These are phyloP conservation scores for Yarrowia galli DNA, from an alignment of 1,139 yeast species.

Conservation along the genomic window DNA sequence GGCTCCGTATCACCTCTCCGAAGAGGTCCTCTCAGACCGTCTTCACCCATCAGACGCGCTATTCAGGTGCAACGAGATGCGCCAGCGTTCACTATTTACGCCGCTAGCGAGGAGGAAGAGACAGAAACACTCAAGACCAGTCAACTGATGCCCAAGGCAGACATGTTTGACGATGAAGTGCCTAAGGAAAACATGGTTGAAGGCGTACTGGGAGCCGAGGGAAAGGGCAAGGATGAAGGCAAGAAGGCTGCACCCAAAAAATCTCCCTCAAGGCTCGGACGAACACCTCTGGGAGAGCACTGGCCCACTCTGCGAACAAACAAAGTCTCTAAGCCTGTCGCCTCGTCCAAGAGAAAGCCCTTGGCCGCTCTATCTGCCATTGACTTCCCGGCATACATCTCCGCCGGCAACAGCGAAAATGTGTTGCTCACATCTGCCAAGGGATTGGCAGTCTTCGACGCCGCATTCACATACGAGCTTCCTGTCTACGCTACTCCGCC, in stretches of 20 bases:
- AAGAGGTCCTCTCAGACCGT: slow-evolving; percentile 1
- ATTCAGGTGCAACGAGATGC: slow-evolving; percentile 29
- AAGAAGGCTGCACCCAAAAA: slow-evolving; percentile 6
- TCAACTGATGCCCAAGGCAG: slow-evolving; percentile 17
- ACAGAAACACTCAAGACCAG: background rate
- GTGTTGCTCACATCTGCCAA: slow-evolving; percentile 20
- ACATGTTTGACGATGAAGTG: slow-evolving; percentile 35
- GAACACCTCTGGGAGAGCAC: slow-evolving; percentile 32
- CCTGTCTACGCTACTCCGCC: slow-evolving; percentile 34
- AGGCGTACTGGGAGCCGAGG: background rate
- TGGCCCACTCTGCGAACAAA: slow-evolving; percentile 20
- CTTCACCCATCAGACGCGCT: slow-evolving; percentile 34
- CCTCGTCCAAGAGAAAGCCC: slow-evolving; percentile 24
- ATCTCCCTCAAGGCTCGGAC: slow-evolving; percentile 6
- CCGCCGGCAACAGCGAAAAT: slow-evolving; percentile 8
- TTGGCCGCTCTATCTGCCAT: slow-evolving; percentile 4
- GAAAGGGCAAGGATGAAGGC: slow-evolving; percentile 12
- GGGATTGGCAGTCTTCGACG: slow-evolving; percentile 15
- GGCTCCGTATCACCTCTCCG: slow-evolving; percentile 36
- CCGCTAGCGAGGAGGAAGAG: slow-evolving; percentile 36
- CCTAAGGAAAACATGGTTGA: slow-evolving; percentile 37
- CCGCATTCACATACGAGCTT: slow-evolving; percentile 32
- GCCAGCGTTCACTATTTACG: slow-evolving; percentile 30
- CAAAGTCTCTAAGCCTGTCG: slow-evolving; percentile 25
- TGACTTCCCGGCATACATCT: slow-evolving; percentile 28